Evolutionary conservation across 2,329 filamentous ascomycete species (phyloP), one percentile per base, ranked within the genome.

Genomic region (Beauveria caledonica): DNA sequence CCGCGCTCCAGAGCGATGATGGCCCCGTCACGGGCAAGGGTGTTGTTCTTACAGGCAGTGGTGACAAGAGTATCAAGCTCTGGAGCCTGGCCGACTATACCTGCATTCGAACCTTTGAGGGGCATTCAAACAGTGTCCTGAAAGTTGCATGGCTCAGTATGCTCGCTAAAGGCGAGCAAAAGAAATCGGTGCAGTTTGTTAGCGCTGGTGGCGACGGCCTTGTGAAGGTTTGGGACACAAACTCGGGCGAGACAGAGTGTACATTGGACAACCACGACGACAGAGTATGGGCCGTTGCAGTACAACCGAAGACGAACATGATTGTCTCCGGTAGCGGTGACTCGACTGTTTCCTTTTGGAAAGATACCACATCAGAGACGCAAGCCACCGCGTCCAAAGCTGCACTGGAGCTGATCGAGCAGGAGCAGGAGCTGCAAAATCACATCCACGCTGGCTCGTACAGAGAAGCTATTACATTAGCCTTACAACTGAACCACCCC

Each of bases 231-330:
- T 99, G 94, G 94, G 90, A 96, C 67, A 88, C 89, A 13, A 88
- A 88, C 69, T 86, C 83, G 1, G 92, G 92, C 51, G 94, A 97
- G 73, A 80, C 86, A 3, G 90, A 92, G 66, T 88, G 89, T 65
- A 99, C 94, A 0, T 81, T 99, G 5, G 94, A 99, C 75, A 97
- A 97, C 74, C 94, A 99, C 73, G 92, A 92, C 67, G 94, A 99
- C 74, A 86, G 94, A 61, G 92, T 97, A 1, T 97, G 92, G 92
- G 92, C 92, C 0, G 78, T 97, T 19, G 85, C 90, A 5, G 85
- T 90, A 11, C 82, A 93, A 71, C 80, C 88, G 50, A 69, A 79
- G 48, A 83, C 79, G 10, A 85, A 92, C 68, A 86, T 86, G 54
- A 83, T 99, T 57, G 87, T 95, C 40, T 97, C 94, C 7, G 94